Percentiles rank a stretch among this genome's conserved stretches.
Evolutionary conservation across 441 rosid genomes (phyloP).

Genomic region (Eutrema salsugineum): DNA sequence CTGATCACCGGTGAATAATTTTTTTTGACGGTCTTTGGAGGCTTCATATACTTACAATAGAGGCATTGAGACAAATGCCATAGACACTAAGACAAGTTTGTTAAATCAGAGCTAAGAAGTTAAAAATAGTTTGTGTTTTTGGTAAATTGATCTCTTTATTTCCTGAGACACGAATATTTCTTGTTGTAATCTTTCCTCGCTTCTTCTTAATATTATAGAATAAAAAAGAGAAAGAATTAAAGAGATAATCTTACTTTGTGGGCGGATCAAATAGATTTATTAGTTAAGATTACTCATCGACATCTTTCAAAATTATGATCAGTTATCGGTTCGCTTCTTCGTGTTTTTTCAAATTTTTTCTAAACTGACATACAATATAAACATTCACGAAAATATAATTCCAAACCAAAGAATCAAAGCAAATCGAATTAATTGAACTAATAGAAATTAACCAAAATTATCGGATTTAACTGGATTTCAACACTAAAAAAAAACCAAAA

Average conservation of each 20-base stretch:
- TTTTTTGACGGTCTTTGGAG: background rate
- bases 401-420: too few species aligned
- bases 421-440: too few species aligned
- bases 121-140: background rate
- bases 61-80: background rate
- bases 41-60: background rate
- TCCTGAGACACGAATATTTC: background rate
- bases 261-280: background rate
- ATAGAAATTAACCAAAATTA: too few species aligned
- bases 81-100: background rate
- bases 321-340: too few species aligned
- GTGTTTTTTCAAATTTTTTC: too few species aligned
- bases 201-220: background rate
- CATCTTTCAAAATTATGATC: too few species aligned
- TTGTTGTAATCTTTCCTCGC: background rate
- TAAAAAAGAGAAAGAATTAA: background rate
- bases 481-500: too few species aligned
- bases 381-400: too few species aligned
- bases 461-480: too few species aligned
- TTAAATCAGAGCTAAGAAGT: background rate
- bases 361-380: too few species aligned
- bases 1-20: conserved; percentile 20
- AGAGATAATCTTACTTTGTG: background rate
- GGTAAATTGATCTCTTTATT: background rate
- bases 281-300: too few species aligned